Percentiles rank a stretch among this genome's conserved stretches.
phyloP scores from a whole-genome alignment of 805 yeast genomes.

The Yarrowia osloensis region DNA sequence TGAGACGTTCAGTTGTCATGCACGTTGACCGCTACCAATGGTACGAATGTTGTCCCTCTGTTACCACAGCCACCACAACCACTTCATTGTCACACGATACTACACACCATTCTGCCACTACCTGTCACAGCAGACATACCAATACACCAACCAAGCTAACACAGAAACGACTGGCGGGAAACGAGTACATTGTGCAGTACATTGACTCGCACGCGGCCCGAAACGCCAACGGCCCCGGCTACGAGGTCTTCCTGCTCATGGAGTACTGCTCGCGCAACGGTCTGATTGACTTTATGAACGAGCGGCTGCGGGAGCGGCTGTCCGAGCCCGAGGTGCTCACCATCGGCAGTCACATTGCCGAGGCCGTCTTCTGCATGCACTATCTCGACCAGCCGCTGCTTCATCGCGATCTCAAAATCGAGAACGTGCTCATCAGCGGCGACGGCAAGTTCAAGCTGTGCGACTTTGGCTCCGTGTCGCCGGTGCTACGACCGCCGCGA shows the following conservation, averaged over 20 bases:
- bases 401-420: conserved; percentile 93
- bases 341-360: conserved; percentile 78
- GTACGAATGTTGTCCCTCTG: no score
- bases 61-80: no score
- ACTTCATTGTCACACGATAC: no score
- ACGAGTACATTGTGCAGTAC: conserved; percentile 79
- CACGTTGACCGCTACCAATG: no score
- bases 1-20: no score
- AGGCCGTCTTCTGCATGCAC: conserved; percentile 87
- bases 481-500: conserved; percentile 71
- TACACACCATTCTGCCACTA: neutral
- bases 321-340: conserved; percentile 73
- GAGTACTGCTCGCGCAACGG: conserved; percentile 89
- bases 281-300: conserved; percentile 83
- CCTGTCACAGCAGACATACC: no score
- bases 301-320: conserved; percentile 74
- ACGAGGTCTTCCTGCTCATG: conserved; percentile 90
- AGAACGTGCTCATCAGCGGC: conserved; percentile 73
- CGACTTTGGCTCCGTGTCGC: conserved; percentile 89
- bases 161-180: conserved; percentile 69
- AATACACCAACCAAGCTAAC: neutral
- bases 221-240: conserved; percentile 51
- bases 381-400: conserved; percentile 63
- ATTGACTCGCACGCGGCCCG: conserved; percentile 94
- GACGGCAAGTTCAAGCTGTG: conserved; percentile 80